phyloP scores from a whole-genome alignment of 2,329 filamentous ascomycete species.

The Pseudophaeomoniella oleicola region DNA sequence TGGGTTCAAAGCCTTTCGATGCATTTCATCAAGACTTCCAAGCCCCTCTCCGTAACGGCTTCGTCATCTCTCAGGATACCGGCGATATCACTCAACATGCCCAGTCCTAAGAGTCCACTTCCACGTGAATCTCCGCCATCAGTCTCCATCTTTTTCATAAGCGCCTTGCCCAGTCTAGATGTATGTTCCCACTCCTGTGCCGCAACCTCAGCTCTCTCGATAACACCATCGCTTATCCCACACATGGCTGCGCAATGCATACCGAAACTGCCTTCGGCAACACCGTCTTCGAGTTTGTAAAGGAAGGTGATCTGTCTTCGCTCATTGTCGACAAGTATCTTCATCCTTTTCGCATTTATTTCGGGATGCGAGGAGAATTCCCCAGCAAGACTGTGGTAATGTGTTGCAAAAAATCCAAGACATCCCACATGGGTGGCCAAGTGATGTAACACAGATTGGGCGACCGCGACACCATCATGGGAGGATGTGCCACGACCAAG shows the following conservation, averaged over 20 bases:
- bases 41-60: constrained; percentile 23
- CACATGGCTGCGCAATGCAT: constrained; percentile 99
- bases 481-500: constrained; percentile 87
- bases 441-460: constrained; percentile 93
- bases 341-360: constrained; percentile 76
- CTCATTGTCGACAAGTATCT: constrained; percentile 78
- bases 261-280: constrained; percentile 91
- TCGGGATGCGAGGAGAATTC: constrained; percentile 87
- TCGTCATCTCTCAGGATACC: constrained; percentile 50
- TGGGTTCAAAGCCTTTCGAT: constrained; percentile 41
- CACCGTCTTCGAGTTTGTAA: constrained; percentile 84
- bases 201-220: constrained; percentile 75
- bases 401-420: constrained; percentile 91
- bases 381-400: constrained; percentile 85
- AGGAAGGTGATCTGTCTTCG: constrained; percentile 85
- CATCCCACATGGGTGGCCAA: constrained; percentile 87
- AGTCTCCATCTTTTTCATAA: constrained; percentile 48
- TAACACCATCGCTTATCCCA: constrained; percentile 69
- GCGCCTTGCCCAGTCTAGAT: constrained; percentile 70
- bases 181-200: constrained; percentile 94
- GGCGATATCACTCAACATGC: constrained; percentile 75
- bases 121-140: constrained; percentile 41
- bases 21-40: constrained; percentile 43
- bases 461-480: constrained; percentile 92
- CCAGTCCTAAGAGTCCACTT: constrained; percentile 68